phyloP scores from a whole-genome alignment of 73 alveolate species.

The Effrenium voratum region DNA sequence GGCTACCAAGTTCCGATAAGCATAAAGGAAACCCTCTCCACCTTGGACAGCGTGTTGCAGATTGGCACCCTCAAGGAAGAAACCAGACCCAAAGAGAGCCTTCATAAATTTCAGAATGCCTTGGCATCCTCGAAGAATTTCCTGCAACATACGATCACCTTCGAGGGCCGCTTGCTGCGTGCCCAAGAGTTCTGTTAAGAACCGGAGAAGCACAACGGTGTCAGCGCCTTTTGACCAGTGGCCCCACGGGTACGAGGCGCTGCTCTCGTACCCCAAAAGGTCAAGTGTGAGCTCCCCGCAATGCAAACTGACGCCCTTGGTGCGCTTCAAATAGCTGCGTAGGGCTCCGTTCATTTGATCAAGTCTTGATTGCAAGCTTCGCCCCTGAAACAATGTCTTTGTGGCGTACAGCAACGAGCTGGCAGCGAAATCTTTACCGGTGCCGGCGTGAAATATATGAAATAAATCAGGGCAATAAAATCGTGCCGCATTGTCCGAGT shows the following conservation, averaged over 20 bases:
- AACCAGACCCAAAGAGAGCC: neutral
- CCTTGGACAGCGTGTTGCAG: neutral
- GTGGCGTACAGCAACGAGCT: neutral
- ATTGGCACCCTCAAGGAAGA: neutral
- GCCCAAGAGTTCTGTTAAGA: neutral
- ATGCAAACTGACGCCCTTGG: neutral
- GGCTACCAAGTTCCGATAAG: neutral
- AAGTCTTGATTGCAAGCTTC: neutral
- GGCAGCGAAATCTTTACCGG: neutral
- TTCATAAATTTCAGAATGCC: neutral
- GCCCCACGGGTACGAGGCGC: neutral
- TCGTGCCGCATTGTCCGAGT: neutral
- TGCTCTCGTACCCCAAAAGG: neutral
- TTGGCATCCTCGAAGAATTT: neutral
- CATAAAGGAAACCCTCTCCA: neutral
- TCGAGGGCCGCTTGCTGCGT: too few species aligned
- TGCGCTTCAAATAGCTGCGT: neutral
- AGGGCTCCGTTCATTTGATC: neutral
- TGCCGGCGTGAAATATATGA: slow-evolving; percentile 19
- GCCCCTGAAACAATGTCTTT: neutral
- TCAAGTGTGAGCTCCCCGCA: neutral
- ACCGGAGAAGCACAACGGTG: too few species aligned
- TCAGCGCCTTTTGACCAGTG: slow-evolving; percentile 10
- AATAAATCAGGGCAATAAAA: neutral
- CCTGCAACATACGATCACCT: neutral